A percentile compares a stretch with the other conserved stretches of the same genome.
Evolutionary conservation across 139 green algal species (phyloP).

Genomic region (Diplosphaera chodatii): DNA sequence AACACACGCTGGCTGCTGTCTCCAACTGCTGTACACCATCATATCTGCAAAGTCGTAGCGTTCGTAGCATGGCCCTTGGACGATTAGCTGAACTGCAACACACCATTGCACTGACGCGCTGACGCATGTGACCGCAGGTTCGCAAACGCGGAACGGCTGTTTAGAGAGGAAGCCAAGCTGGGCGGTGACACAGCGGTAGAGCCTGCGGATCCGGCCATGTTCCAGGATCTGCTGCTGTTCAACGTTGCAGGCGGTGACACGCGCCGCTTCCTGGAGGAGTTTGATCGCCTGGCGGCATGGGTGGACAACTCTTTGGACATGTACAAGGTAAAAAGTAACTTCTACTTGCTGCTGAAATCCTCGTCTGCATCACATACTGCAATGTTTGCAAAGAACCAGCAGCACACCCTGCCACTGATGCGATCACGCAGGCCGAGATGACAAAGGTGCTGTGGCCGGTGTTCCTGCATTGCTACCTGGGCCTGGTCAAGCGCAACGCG

Average conservation of each 20-base stretch:
- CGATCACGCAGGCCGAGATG: conserved; percentile 71
- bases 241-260: conserved; percentile 48
- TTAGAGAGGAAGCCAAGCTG: conserved; percentile 37
- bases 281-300: conserved; percentile 67
- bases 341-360: no score
- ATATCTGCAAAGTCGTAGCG: no score
- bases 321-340: conserved; percentile 86
- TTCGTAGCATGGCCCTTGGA: no score
- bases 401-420: no score
- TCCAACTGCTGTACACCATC: no score
- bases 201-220: conserved; percentile 24
- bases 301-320: conserved; percentile 81
- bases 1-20: not conserved
- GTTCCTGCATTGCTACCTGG: conserved; percentile 83
- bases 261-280: conserved; percentile 43
- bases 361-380: no score
- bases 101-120: no score
- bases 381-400: no score
- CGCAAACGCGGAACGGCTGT: conserved; percentile 35
- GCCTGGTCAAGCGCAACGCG: conserved; percentile 59
- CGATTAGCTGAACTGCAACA: no score
- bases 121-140: conserved; percentile 33
- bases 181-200: not conserved
- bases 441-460: conserved; percentile 81
- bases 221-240: conserved; percentile 46